phyloP scores from a whole-genome alignment of 163 green algal species.

The Scenedesmus sp. region DNA sequence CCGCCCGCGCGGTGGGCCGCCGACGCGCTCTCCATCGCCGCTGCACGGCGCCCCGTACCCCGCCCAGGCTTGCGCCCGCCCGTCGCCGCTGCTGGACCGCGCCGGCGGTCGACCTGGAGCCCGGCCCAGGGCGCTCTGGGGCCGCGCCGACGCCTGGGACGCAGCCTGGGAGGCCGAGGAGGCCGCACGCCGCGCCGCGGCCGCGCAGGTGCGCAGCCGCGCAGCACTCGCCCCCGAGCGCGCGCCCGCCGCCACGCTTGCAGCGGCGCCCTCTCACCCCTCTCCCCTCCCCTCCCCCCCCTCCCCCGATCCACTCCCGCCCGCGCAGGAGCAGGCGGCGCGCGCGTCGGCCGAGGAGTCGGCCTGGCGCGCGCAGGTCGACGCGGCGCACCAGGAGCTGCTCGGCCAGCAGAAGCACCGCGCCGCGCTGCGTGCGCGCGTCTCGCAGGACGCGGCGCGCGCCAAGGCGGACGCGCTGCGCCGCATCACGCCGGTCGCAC shows the following conservation, averaged over 20 bases:
- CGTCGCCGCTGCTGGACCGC: too few species aligned
- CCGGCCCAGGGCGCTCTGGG: conserved; percentile 33
- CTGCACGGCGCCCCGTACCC: too few species aligned
- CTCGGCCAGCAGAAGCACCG: conserved; percentile 42
- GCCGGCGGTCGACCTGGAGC: too few species aligned
- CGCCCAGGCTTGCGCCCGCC: too few species aligned
- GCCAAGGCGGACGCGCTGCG: conserved; percentile 44
- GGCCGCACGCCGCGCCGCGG: not conserved
- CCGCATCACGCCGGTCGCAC: conserved; percentile 27
- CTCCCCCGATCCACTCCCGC: too few species aligned
- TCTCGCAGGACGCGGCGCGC: conserved; percentile 35
- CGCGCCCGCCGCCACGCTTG: too few species aligned
- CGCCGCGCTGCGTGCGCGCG: conserved; percentile 14
- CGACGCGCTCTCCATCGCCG: too few species aligned
- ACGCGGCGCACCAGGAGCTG: conserved; percentile 35
- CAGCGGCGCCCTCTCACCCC: too few species aligned
- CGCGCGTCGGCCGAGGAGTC: conserved; percentile 1
- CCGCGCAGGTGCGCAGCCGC: conserved; percentile 5
- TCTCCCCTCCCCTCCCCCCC: too few species aligned
- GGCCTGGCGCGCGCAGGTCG: conserved; percentile 33
- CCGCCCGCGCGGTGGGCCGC: too few species aligned
- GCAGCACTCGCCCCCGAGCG: too few species aligned
- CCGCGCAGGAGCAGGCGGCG: not conserved
- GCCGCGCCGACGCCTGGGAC: conserved; percentile 41
- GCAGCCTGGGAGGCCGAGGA: conserved; percentile 31